Evolutionary conservation across 2,329 filamentous ascomycete genomes (phyloP), one percentile per base, ranked within the genome.

Genomic region (Colletotrichum melonis): DNA sequence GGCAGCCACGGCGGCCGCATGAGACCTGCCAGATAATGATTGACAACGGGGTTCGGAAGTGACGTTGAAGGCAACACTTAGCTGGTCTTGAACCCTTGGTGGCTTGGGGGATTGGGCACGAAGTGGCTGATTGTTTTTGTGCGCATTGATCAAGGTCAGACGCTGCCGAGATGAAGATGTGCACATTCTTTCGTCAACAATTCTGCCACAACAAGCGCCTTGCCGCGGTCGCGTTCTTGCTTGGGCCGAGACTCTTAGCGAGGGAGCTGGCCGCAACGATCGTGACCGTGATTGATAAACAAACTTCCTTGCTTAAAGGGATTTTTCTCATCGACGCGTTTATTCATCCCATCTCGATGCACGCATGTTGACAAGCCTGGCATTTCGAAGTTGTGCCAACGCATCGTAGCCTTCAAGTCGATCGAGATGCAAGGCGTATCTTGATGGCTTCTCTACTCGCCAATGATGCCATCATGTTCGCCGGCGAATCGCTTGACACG

Each of bases 401-500:
- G 24, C 19, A 16, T 2, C 2, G 24, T n/a, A 30, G 24, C 16
- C 28, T 1, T 35, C 42, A 32, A 14, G 5, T n/a, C n/a, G 57
- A 74, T 74, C 72, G 63, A 74, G 62, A 72, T 66, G 30, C 28
- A 26, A 49, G 9, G 14, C 7, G 22, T 14, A 38, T 63, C n/a
- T 42, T 16, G 14, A 46, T 74, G 49, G 24, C 28, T 22, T 66
- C 66, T 67, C 66, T 73, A 73, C 74, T 76, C 93, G 62, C 62
- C 62, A 76, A 98, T 81, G 63, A 94, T 89, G 42, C 96, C 96
- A 82, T 99, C 96, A 74, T 91, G 93, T 83, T 99, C 97, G 76
- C 97, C 97, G 24, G 94, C 92, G 74, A 98, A 88, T 80, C 97
- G 88, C 85, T 98, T 92, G 12, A 98, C 95, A 66, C 97, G 91